Evolutionary conservation across 75 land plant genomes (phyloP).

Genomic region (Isoetes taiwanensis): DNA sequence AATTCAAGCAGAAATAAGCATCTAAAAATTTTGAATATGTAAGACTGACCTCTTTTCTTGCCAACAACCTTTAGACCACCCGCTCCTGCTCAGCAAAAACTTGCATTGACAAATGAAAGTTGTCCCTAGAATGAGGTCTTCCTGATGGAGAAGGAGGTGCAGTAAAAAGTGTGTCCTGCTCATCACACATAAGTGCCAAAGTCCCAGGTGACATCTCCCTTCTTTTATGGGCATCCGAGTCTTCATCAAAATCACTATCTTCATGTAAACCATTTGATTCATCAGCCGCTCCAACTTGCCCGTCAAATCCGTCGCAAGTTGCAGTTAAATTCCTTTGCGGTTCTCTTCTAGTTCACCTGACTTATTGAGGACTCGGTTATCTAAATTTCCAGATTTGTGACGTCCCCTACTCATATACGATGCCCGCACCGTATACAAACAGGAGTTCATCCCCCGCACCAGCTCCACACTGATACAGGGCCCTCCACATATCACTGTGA

Average conservation of each 20-base stretch:
- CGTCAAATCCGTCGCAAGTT: too few species aligned
- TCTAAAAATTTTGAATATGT: not conserved
- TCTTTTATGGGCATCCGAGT: conserved; percentile 14
- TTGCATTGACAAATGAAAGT: conserved; percentile 20
- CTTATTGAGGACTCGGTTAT: too few species aligned
- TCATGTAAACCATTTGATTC: conserved; percentile 19
- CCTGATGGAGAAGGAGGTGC: conserved; percentile 41
- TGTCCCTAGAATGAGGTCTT: not conserved
- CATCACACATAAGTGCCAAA: conserved; percentile 93
- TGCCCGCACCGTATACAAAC: too few species aligned
- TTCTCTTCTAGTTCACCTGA: too few species aligned
- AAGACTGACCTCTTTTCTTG: conserved; percentile 53
- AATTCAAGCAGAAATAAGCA: not conserved
- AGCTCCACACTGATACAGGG: too few species aligned
- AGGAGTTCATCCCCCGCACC: too few species aligned
- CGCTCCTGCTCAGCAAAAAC: conserved; percentile 81
- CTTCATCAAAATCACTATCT: conserved; percentile 35
- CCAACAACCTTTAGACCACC: too few species aligned
- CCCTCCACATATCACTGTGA: too few species aligned
- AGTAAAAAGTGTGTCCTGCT: conserved; percentile 71
- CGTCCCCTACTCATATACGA: too few species aligned
- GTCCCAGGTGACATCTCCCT: conserved; percentile 96
- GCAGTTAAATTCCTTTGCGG: too few species aligned
- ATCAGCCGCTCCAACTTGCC: too few species aligned
- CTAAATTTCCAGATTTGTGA: too few species aligned